Evolutionary conservation across 352 stramenopile species (phyloP).

Genomic region (Aphanomyces stellatus): DNA sequence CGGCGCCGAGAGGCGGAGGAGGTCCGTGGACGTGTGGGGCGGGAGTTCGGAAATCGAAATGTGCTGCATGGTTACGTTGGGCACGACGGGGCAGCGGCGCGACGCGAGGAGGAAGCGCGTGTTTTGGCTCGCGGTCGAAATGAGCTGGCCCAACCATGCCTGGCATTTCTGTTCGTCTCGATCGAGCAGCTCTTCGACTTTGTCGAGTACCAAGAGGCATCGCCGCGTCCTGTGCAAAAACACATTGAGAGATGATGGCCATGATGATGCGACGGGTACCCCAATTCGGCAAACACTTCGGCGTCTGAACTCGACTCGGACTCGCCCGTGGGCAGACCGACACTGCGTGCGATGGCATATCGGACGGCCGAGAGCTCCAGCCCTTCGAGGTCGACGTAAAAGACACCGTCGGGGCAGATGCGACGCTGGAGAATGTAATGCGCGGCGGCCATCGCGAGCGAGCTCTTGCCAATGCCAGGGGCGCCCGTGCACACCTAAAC

Average conservation of each 20-base stretch:
- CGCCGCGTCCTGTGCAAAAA: slow-evolving; percentile 36
- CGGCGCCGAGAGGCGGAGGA: slow-evolving; percentile 56
- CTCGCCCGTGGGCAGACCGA: slow-evolving; percentile 59
- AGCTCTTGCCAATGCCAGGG: slow-evolving; percentile 74
- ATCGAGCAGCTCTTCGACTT: slow-evolving; percentile 70
- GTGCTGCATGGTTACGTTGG: slow-evolving; percentile 70
- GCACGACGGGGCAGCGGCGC: slow-evolving; percentile 58
- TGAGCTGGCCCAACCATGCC: slow-evolving; percentile 55
- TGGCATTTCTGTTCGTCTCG: slow-evolving; percentile 65
- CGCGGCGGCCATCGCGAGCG: slow-evolving; percentile 67
- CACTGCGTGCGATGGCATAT: slow-evolving; percentile 73
- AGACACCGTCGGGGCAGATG: slow-evolving; percentile 72
- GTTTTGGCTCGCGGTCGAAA: slow-evolving; percentile 60
- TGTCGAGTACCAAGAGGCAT: slow-evolving; percentile 67
- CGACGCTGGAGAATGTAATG: slow-evolving; percentile 70
- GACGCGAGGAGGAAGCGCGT: slow-evolving; percentile 61
- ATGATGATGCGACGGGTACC: background rate
- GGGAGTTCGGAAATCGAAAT: slow-evolving; percentile 65
- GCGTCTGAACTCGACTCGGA: slow-evolving; percentile 36
- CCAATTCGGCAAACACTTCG: slow-evolving; percentile 69
- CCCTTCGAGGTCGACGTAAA: slow-evolving; percentile 76
- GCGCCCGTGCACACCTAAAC: slow-evolving; percentile 43
- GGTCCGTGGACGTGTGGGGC: slow-evolving; percentile 51
- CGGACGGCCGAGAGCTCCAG: slow-evolving; percentile 64
- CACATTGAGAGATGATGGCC: slow-evolving; percentile 6